Base-by-base conservation (phyloP, 441 rosid genomes). In the Jatropha multifida region DNA sequence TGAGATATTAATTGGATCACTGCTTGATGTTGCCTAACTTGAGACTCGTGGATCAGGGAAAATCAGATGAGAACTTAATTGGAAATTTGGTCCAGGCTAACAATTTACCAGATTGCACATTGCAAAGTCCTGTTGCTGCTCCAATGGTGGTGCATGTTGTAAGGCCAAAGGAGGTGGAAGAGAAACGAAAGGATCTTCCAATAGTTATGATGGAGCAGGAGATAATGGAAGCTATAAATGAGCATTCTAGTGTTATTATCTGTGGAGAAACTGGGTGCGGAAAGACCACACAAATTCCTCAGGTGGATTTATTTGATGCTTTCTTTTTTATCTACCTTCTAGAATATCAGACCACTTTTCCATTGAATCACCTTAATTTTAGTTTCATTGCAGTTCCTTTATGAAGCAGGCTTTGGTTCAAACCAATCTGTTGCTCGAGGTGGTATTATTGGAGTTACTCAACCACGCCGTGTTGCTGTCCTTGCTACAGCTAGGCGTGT, bases 201-300 rank as follows among this genome's bases (percentile, higher is more conserved):
- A 93, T 95, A 59, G 90, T 93, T 73, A 93, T 92, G 98, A 93
- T 95, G 99, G 99, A 95, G 85, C 99, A 95, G 78, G 99, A 93
- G 85, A 90, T 95, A 69, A 93, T 95, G 99, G 97, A 93, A 86
- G 98, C 97, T 71, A 87, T 92, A 71, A 90, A 93, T 78, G 84
- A 89, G 65, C 87, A 90, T 62, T 76, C 90, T 2, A 65, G 85
- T 0, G 84, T 92, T 77, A 90, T 93, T 71, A 87, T 92, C 70
- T 90, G 94, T 44, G 97, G 99, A 80, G 95, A 95, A 86, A 95
- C 99, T 52, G 98, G 98, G 49, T 92, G 97, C 85, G 99, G 99
- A 78, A 95, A 95, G 88, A 95, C 99, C 64, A 95, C 98, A 71
- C 99, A 95, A 83, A 97, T 95, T 81, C 99, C 98, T 66, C 99